Percentiles rank a stretch among this genome's conserved stretches.
Evolutionary conservation across 139 green algal genomes (phyloP).

Genomic region (Chlamydomonas sp.): DNA sequence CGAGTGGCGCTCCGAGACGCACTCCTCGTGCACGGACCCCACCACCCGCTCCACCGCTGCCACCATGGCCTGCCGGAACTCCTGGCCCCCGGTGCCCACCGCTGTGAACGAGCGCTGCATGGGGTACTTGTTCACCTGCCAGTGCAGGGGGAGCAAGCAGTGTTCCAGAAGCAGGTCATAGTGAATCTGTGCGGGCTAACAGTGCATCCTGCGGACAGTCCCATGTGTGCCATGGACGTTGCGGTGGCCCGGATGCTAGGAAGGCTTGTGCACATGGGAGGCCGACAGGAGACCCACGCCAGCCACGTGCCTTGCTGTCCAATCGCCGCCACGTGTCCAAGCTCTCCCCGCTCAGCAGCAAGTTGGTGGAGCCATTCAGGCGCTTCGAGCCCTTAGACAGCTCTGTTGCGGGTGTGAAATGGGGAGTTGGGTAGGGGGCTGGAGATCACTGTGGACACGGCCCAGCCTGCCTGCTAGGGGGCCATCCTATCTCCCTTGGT

Average conservation of each 20-base stretch:
- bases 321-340: slow-evolving; percentile 46
- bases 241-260: too few species aligned
- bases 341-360: slow-evolving; percentile 19
- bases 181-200: not conserved
- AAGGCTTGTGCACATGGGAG: not conserved
- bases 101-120: slow-evolving; percentile 45
- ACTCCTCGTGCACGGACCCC: slow-evolving; percentile 44
- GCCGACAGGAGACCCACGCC: not conserved
- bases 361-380: slow-evolving; percentile 18
- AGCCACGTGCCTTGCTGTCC: slow-evolving; percentile 27
- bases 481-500: too few species aligned
- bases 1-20: slow-evolving; percentile 2
- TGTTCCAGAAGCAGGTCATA: not conserved
- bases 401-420: not conserved
- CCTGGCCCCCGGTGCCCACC: slow-evolving; percentile 38
- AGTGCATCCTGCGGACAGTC: not conserved
- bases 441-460: not conserved
- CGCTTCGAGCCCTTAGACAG: slow-evolving; percentile 25
- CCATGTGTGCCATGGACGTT: too few species aligned
- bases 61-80: slow-evolving; percentile 39
- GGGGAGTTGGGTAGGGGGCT: not conserved
- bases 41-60: slow-evolving; percentile 24
- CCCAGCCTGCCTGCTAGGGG: not conserved
- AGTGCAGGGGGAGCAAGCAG: not conserved
- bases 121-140: slow-evolving; percentile 49